Conservation (phyloP, 2,329 filamentous ascomycete species). For the Penicillium rolfsii region DNA sequence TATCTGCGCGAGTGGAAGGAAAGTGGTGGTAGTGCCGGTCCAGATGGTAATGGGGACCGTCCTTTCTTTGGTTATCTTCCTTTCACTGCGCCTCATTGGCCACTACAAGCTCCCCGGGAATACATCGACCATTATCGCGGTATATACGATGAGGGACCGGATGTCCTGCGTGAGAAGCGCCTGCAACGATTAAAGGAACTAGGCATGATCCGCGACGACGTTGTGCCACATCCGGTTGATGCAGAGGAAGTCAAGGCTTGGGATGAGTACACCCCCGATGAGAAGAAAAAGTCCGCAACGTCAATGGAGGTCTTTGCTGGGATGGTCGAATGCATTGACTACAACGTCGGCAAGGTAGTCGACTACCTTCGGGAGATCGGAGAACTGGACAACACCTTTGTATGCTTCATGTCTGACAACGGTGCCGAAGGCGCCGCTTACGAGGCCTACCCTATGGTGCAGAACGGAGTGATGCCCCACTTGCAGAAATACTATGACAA, state of each 20-base stretch:
- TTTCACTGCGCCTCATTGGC: constrained; percentile 67
- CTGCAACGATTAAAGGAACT: constrained; percentile 60
- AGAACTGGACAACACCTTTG: constrained; percentile 66
- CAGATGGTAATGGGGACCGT: constrained; percentile 33
- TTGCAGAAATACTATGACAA: constrained; percentile 63
- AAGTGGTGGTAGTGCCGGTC: constrained; percentile 29
- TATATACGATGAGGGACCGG: constrained; percentile 64
- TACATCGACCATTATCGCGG: constrained; percentile 62
- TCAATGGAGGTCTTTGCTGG: constrained; percentile 66
- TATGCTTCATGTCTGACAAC: constrained; percentile 67
- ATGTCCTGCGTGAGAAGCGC: constrained; percentile 57
- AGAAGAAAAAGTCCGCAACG: constrained; percentile 48
- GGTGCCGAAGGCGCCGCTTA: constrained; percentile 63
- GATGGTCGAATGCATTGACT: constrained; percentile 67
- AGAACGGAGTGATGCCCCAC: constrained; percentile 58
- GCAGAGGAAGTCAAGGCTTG: constrained; percentile 51
- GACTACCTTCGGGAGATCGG: constrained; percentile 59
- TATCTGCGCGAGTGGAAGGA: constrained; percentile 57
- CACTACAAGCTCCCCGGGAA: constrained; percentile 61
- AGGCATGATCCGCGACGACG: constrained; percentile 58
- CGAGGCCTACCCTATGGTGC: constrained; percentile 62
- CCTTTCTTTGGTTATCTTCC: constrained; percentile 65
- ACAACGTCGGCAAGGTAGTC: constrained; percentile 62
- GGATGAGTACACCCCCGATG: constrained; percentile 41
- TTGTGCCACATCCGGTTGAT: constrained; percentile 42